Base-by-base conservation (phyloP, 768 basidiomycete genomes). In the Lactarius akahatsu region DNA sequence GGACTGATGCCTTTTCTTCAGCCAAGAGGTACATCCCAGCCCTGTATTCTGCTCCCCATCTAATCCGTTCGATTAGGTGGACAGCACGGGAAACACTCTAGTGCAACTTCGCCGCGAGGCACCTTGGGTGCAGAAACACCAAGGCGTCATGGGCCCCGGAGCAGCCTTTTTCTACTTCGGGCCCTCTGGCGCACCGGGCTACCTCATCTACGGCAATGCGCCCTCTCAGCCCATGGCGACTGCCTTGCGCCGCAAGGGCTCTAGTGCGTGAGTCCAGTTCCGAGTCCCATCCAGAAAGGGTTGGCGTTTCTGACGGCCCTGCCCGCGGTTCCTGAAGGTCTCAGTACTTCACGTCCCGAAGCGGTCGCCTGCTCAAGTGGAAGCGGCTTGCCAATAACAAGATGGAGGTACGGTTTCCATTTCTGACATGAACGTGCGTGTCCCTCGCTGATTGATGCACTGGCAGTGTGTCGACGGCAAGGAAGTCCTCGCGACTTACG, bases 151-250 rank as follows among this genome's bases (percentile, higher is more conserved):
- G 86, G 91, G 91, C n/a, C 91, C 91, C n/a, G 84, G 81, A 66
- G 88, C 84, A 47, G 85, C 91, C 6, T 90, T 82, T 73, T 83
- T 91, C 67, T 92, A 90, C 72, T 85, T 92, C 65, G 91, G 91
- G 1, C 89, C 91, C 6, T 79, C 79, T 50, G 82, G 79, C 62
- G 71, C 80, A 3, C 82, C 84, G 4, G 91, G 91, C 3, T 85
- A 85, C 70, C 76, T 91, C 60, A 81, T 84, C 52, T 91, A 91
- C 64, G 90, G 91, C 4, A 89, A 87, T 64, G 85, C 83, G 67
- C 77, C 79, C 26, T 81, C 80, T 34, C 73, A 81, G 47, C 58
- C 81, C 7, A 92, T 93, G 90, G 74, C 76, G 2, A 79, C 85
- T 68, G 79, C 84, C 40, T 74, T 85, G 50, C 80, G 82, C 23